Conservation (phyloP, 2,329 filamentous ascomycete genomes). For the Escovopsis sp. region DNA sequence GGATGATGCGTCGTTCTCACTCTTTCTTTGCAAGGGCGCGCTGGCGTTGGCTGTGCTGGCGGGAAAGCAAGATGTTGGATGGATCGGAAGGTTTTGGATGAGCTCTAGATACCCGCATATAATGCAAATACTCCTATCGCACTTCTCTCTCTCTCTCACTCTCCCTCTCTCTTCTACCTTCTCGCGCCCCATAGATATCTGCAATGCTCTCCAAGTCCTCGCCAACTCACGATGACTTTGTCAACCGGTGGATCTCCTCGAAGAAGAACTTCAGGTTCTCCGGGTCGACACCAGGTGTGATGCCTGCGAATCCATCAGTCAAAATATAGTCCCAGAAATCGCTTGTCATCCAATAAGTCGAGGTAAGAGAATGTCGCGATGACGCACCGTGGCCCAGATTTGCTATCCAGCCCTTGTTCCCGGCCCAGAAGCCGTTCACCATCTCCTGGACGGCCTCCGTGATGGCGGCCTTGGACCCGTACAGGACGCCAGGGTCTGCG, state of each 20-base stretch:
- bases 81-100: conserved; percentile 1
- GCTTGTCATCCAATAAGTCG: no score
- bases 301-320: conserved; percentile 38
- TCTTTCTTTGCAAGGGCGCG: not conserved
- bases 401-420: conserved; percentile 87
- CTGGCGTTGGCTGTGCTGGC: not conserved
- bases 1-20: no score
- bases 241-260: conserved; percentile 68
- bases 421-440: conserved; percentile 66
- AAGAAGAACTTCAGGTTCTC: conserved; percentile 91
- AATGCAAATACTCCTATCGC: conserved; percentile 2
- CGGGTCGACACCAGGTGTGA: conserved; percentile 88
- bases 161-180: not conserved
- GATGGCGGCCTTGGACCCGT: conserved; percentile 69
- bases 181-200: not conserved
- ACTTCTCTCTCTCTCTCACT: not conserved
- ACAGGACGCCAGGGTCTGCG: conserved; percentile 84
- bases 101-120: conserved; percentile 2
- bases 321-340: not conserved
- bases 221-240: no score
- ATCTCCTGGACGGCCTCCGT: conserved; percentile 70
- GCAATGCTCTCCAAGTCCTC: no score
- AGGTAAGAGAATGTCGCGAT: not conserved
- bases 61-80: not conserved
- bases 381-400: conserved; percentile 83